phyloP scores from a whole-genome alignment of 192 early-diverging fungal genomes.

The Thamnidium elegans region DNA sequence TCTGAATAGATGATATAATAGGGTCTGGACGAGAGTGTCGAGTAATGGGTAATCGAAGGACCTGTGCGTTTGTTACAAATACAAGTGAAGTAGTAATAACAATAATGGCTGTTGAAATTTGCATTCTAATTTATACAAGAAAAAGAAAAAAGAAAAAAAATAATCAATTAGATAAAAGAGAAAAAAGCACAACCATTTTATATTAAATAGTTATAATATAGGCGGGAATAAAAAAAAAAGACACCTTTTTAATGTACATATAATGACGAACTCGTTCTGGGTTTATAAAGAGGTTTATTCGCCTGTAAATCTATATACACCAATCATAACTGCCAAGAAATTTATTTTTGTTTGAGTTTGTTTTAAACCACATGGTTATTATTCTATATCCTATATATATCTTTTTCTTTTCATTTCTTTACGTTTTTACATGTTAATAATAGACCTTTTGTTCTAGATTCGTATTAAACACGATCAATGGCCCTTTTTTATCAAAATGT shows the following conservation, averaged over 20 bases:
- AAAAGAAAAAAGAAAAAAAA: background rate
- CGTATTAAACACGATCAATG: too few species aligned
- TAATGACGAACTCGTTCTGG: background rate
- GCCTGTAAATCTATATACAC: too few species aligned
- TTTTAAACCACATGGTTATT: too few species aligned
- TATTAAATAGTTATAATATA: constrained; percentile 6
- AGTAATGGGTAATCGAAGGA: background rate
- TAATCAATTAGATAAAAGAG: background rate
- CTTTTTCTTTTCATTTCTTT: too few species aligned
- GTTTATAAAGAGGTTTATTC: too few species aligned
- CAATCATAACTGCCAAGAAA: too few species aligned
- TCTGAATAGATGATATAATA: constrained; percentile 2
- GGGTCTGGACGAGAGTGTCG: constrained; percentile 3
- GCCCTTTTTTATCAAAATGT: too few species aligned
- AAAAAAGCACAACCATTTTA: background rate
- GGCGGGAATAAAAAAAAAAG: constrained; percentile 1
- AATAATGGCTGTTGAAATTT: constrained; percentile 3
- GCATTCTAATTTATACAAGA: background rate
- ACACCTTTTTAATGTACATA: background rate
- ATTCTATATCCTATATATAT: too few species aligned
- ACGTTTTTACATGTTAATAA: too few species aligned
- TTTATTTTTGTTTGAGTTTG: too few species aligned
- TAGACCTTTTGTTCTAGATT: too few species aligned
- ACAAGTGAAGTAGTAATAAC: constrained; percentile 1
- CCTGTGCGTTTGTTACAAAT: background rate